Evolutionary conservation across 208 protist species (phyloP), one percentile per base, ranked within the genome.

Genomic region (Leishmania gerbilli): DNA sequence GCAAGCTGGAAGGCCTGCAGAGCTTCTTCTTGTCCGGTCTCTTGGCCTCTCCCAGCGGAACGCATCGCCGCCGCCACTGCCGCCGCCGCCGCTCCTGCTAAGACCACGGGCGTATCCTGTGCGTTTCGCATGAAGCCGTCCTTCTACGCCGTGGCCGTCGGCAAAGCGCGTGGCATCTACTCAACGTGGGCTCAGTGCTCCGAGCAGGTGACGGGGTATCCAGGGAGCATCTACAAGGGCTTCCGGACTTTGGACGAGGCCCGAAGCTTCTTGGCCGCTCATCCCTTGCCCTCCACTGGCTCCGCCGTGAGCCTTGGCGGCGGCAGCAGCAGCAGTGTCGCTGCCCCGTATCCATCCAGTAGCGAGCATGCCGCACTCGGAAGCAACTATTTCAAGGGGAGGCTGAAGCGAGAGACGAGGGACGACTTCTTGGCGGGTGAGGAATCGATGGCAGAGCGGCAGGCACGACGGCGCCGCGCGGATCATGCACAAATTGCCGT

Each of bases 91-190:
- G 71, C 15, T 60, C 34, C 31, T 76, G 71, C 49, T 24, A 13
- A 5, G 2, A 34, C 5, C 71, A 55, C 45, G 7, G 7, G 4
- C 21, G 42, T 49, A 62, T 53, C 13, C 55, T 31, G 15, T 45
- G 55, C 3, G 37, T 53, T 8, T 55, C 78, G 40, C 37, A 86
- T 82, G 82, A 82, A 79, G 74, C 74, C 82, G 17, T 65, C 74
- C 19, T 97, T 88, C 83, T 98, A 98, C 85, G 95, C 91, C 0
- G 96, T 98, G 3, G 89, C 88, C 19, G 75, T 82, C 24, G 96
- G 96, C 31, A 71, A 82, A n/a, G 67, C 84, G 47, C 84, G 51
- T 5, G 95, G 95, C 53, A 87, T 98, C 58, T 98, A 91, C 84
- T 77, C 75, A 40, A 90, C 90, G 3, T 98, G 96, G 95, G 85